Conservation (phyloP, 164 flowering plant genomes). For the Umbilicus rupestris region DNA sequence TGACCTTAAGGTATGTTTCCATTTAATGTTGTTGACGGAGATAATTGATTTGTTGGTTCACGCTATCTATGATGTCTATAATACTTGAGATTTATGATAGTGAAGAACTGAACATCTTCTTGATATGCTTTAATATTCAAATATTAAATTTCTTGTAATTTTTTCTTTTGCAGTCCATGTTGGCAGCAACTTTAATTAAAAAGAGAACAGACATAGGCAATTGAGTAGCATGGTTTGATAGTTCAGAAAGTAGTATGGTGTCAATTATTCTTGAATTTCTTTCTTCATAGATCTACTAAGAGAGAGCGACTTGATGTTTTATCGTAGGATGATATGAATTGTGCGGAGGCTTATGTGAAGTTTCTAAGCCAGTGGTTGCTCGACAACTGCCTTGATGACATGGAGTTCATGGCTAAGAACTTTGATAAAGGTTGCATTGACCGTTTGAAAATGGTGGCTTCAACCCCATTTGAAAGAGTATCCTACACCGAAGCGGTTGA, state of each 20-base stretch:
- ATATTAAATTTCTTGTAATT: neutral
- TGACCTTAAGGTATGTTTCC: constrained; percentile 57
- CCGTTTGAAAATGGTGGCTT: constrained; percentile 67
- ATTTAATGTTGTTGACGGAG: neutral
- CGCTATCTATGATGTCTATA: neutral
- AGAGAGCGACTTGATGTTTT: neutral
- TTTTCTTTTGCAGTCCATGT: too few species aligned
- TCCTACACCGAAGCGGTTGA: constrained; percentile 74
- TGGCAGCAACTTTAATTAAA: too few species aligned
- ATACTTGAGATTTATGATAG: neutral
- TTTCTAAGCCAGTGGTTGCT: constrained; percentile 80
- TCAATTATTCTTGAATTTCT: neutral
- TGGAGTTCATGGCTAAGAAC: constrained; percentile 78
- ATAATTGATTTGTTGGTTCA: neutral
- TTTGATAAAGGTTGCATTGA: constrained; percentile 63
- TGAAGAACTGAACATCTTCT: too few species aligned
- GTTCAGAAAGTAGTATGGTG: neutral
- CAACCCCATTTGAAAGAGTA: constrained; percentile 62
- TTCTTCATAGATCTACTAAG: neutral
- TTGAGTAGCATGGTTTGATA: neutral
- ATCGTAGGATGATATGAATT: constrained; percentile 88
- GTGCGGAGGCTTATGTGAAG: constrained; percentile 89
- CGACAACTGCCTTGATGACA: constrained; percentile 79
- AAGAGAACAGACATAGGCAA: too few species aligned
- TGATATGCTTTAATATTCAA: neutral